Conservation (phyloP, 2,329 filamentous ascomycete genomes). For the Orbilia javanica region DNA sequence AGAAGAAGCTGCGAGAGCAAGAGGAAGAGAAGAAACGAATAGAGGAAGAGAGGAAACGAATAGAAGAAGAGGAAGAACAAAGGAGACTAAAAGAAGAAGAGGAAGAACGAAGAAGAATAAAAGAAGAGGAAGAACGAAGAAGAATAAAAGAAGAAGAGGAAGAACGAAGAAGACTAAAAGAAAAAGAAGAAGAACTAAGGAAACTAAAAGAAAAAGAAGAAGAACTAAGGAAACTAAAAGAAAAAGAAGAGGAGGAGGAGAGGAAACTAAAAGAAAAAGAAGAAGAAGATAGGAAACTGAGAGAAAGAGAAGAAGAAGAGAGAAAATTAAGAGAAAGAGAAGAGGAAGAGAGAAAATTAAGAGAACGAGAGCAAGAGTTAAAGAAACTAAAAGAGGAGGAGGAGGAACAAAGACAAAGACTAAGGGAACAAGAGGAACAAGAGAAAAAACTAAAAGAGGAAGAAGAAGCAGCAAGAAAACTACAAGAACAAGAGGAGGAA, state of each 20-base stretch:
- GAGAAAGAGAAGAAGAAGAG: not conserved
- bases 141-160: not conserved
- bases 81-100: not conserved
- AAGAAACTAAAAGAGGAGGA: not conserved
- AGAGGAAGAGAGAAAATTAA: not conserved
- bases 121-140: not conserved
- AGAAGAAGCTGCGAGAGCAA: not conserved
- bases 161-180: not conserved
- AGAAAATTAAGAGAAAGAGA: not conserved
- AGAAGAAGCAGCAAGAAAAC: not conserved
- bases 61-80: not conserved
- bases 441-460: not conserved
- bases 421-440: not conserved
- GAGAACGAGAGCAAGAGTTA: not conserved
- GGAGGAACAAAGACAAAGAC: not conserved
- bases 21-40: not conserved
- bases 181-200: not conserved
- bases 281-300: not conserved
- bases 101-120: not conserved
- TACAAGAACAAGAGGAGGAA: too few species aligned
- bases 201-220: not conserved
- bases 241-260: not conserved
- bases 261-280: not conserved
- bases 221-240: not conserved
- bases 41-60: too few species aligned